phyloP scores from a whole-genome alignment of 2,329 filamentous ascomycete genomes.

The Metarhizium anisopliae region DNA sequence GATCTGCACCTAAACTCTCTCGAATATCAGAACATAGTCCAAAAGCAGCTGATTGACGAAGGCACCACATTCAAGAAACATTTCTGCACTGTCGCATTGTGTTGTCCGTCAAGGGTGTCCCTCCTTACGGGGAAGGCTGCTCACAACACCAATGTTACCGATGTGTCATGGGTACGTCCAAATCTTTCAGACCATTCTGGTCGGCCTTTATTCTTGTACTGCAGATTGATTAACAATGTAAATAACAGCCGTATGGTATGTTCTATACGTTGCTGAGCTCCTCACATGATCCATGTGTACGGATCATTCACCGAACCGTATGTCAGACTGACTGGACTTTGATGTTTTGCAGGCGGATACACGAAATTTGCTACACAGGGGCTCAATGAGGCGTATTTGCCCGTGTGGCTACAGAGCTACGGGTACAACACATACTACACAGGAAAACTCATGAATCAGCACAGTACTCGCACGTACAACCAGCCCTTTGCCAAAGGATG shows the following conservation, averaged over 20 bases:
- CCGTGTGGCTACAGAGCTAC: slow-evolving; percentile 59
- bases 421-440: slow-evolving; percentile 66
- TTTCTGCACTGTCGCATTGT: slow-evolving; percentile 57
- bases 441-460: slow-evolving; percentile 63
- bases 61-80: slow-evolving; percentile 54
- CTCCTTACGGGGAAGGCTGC: slow-evolving; percentile 57
- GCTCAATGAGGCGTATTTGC: slow-evolving; percentile 58
- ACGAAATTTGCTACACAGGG: slow-evolving; percentile 58
- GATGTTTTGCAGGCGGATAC: slow-evolving; percentile 32
- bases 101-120: slow-evolving; percentile 58
- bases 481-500: slow-evolving; percentile 48
- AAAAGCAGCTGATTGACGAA: slow-evolving; percentile 45
- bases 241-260: slow-evolving; percentile 35
- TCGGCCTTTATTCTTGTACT: not conserved
- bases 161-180: slow-evolving; percentile 27
- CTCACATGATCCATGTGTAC: too few relatives aligned
- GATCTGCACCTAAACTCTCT: slow-evolving; percentile 53
- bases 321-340: not conserved
- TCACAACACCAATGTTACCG: slow-evolving; percentile 64
- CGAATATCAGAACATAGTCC: slow-evolving; percentile 48
- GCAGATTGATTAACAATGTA: not conserved
- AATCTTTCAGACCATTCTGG: not conserved
- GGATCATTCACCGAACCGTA: too few relatives aligned
- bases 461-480: slow-evolving; percentile 52
- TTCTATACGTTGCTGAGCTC: not conserved